phyloP scores from a whole-genome alignment of 164 flowering plant species.

The Nymphaea colorata region DNA sequence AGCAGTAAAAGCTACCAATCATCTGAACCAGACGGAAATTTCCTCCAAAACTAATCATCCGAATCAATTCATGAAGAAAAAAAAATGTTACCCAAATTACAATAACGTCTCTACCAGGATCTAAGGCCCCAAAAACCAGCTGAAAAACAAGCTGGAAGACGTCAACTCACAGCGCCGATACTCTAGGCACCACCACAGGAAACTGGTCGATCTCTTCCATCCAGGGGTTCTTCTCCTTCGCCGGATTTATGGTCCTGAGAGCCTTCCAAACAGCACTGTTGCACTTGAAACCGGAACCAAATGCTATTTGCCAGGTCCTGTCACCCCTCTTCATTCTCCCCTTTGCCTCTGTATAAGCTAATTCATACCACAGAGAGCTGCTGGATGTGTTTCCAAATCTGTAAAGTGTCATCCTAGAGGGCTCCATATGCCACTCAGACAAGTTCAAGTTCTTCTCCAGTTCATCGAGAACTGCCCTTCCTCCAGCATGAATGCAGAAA shows the following conservation, averaged over 20 bases:
- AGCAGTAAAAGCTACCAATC: no score
- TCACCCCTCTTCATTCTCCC: conserved; percentile 30
- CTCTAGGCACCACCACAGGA: conserved; percentile 53
- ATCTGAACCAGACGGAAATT: no score
- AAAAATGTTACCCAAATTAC: no score
- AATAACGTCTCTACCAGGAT: no score
- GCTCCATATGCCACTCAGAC: conserved; percentile 21
- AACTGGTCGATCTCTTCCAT: conserved; percentile 57
- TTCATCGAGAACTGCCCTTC: conserved; percentile 35
- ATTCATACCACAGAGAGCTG: conserved; percentile 35
- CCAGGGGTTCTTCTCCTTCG: conserved; percentile 22
- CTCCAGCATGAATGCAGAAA: conserved; percentile 35
- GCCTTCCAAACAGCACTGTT: conserved; percentile 90
- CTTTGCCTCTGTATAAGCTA: conserved; percentile 31
- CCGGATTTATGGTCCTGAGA: conserved; percentile 45
- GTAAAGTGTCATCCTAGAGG: conserved; percentile 34
- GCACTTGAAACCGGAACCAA: conserved; percentile 44
- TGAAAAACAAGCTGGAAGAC: no score
- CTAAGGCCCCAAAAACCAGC: no score
- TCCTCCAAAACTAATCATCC: no score
- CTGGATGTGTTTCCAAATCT: conserved; percentile 37
- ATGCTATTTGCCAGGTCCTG: conserved; percentile 27
- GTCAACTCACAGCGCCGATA: conserved; percentile 3
- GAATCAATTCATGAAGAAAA: no score
- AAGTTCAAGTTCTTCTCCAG: conserved; percentile 34